phyloP scores from a whole-genome alignment of 1,284 basidiomycete genomes.

The Apiotrichum brassicae region DNA sequence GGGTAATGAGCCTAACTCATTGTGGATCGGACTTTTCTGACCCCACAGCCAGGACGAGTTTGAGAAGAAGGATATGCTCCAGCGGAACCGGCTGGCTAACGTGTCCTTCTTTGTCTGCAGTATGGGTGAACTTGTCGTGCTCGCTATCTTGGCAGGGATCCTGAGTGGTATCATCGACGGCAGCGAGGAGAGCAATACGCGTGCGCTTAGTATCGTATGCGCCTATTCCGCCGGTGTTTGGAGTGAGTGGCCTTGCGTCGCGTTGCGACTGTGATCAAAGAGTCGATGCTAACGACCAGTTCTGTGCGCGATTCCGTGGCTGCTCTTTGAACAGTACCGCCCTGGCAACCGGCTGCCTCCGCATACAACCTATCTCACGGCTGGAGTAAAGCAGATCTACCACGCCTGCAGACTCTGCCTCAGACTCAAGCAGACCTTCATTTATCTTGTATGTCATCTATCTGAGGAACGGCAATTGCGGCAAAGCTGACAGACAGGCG shows the following conservation, averaged over 20 bases:
- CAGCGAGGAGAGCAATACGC: constrained; percentile 71
- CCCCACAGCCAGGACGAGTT: constrained; percentile 57
- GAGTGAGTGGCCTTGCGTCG: constrained; percentile 51
- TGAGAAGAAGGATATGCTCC: constrained; percentile 38
- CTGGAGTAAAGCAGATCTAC: constrained; percentile 54
- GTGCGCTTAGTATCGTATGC: constrained; percentile 65
- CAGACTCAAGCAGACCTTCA: constrained; percentile 59
- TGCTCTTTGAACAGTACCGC: constrained; percentile 21
- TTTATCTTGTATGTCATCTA: constrained; percentile 28
- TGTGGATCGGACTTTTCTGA: no score
- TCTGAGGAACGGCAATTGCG: constrained; percentile 55
- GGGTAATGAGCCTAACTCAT: constrained; percentile 48
- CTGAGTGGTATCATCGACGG: constrained; percentile 56
- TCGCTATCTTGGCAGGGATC: constrained; percentile 46
- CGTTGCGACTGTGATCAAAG: background rate
- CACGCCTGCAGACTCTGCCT: constrained; percentile 61
- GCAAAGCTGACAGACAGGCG: no score
- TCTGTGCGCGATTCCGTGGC: constrained; percentile 17
- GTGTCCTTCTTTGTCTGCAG: constrained; percentile 65
- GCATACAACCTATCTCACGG: constrained; percentile 12
- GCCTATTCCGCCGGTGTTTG: constrained; percentile 69
- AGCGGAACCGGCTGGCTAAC: constrained; percentile 22
- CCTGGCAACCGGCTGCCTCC: constrained; percentile 22
- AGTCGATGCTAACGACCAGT: background rate
- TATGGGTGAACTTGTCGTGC: constrained; percentile 31